Evolutionary conservation across 345 rosid genomes (phyloP).

Genomic region (Aethionema arabicum): DNA sequence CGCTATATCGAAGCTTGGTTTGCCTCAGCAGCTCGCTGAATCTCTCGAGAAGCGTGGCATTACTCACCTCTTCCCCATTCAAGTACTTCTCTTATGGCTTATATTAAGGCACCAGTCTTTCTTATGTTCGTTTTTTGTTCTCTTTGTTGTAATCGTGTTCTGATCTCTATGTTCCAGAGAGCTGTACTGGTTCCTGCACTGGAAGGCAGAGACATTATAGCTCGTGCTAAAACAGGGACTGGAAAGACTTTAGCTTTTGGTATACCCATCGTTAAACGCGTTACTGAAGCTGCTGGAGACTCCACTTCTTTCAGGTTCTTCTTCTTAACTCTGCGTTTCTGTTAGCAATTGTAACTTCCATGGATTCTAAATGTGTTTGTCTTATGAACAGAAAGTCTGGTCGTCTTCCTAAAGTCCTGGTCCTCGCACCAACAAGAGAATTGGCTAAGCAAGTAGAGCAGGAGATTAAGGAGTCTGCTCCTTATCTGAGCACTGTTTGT

Average conservation of each 20-base stretch:
- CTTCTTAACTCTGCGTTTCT: neutral
- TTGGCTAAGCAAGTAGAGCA: slow-evolving; percentile 96
- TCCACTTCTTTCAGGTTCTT: slow-evolving; percentile 52
- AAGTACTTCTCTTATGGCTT: slow-evolving; percentile 49
- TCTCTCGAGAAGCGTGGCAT: slow-evolving; percentile 80
- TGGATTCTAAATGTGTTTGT: slow-evolving; percentile 8
- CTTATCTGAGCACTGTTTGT: slow-evolving; percentile 79
- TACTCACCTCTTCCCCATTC: slow-evolving; percentile 91
- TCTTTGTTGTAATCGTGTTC: slow-evolving; percentile 9
- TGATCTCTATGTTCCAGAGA: slow-evolving; percentile 46
- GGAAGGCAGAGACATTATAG: slow-evolving; percentile 84
- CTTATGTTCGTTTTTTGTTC: neutral
- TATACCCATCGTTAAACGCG: slow-evolving; percentile 78
- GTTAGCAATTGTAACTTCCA: neutral
- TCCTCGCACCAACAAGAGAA: slow-evolving; percentile 88
- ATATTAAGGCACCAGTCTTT: too few species aligned
- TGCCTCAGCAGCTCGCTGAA: slow-evolving; percentile 74
- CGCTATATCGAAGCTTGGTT: slow-evolving; percentile 59
- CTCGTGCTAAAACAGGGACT: slow-evolving; percentile 98
- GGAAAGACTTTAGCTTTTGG: slow-evolving; percentile 99
- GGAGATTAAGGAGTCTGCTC: slow-evolving; percentile 88
- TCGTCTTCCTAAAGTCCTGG: slow-evolving; percentile 74
- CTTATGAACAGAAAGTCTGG: slow-evolving; percentile 53
- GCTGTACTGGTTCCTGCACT: slow-evolving; percentile 88
- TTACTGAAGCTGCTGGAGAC: slow-evolving; percentile 59